These are phyloP conservation scores for Toxicodendron radicans DNA, from an alignment of 345 rosid species.

Conservation along the genomic window DNA sequence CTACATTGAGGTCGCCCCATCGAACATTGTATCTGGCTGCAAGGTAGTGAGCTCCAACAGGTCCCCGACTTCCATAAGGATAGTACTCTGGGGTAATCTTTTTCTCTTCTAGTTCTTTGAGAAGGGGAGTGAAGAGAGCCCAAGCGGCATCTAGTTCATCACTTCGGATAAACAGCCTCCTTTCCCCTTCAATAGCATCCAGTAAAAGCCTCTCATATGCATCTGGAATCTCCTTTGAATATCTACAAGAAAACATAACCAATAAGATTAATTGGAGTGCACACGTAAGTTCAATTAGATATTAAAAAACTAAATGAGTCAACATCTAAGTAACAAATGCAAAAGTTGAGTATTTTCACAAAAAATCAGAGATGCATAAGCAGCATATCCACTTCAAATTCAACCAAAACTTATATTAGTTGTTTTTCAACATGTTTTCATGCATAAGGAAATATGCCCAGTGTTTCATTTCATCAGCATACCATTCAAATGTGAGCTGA, in stretches of 20 bases:
- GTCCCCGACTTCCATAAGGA: conserved; percentile 98
- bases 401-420: not conserved
- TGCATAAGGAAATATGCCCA: not conserved
- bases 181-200: conserved; percentile 96
- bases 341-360: not conserved
- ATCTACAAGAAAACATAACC: conserved; percentile 38
- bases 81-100: conserved; percentile 80
- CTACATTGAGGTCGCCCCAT: conserved; percentile 86
- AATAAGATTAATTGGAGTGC: not conserved
- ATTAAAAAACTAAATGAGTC: not conserved
- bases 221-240: conserved; percentile 95
- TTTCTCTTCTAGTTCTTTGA: conserved; percentile 83
- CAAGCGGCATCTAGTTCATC: conserved; percentile 98
- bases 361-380: not conserved
- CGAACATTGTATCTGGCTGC: conserved; percentile 89
- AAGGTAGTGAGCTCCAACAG: conserved; percentile 97
- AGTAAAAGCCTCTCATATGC: conserved; percentile 96
- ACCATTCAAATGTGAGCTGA: not conserved
- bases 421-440: not conserved
- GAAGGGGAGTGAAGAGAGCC: conserved; percentile 78
- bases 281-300: too few relatives aligned
- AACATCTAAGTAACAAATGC: not conserved
- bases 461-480: not conserved
- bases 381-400: not conserved
- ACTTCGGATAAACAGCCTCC: conserved; percentile 92